These are phyloP conservation scores for Periconia sp. DNA, from an alignment of 2,329 filamentous ascomycete species.

Conservation along the genomic window DNA sequence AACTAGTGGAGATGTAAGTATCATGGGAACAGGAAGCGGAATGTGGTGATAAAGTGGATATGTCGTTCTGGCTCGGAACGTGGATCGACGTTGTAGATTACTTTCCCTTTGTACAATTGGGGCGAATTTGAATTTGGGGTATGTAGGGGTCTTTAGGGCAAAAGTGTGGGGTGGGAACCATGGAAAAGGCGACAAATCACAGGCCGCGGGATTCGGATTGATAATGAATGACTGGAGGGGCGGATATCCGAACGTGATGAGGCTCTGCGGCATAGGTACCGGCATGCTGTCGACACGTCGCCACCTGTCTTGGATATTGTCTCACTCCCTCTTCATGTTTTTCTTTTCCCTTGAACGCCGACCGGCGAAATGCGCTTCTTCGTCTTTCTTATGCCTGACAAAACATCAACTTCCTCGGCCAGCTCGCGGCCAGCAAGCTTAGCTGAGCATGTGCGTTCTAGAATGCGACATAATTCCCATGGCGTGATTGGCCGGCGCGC, in stretches of 20 bases:
- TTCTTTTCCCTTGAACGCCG: background rate
- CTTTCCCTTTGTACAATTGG: no score
- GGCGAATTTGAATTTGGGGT: no score
- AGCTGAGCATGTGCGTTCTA: conserved; percentile 18
- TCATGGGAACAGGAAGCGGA: no score
- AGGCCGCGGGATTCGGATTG: conserved; percentile 14
- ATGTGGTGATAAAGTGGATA: background rate
- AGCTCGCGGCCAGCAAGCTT: conserved; percentile 6
- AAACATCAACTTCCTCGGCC: background rate
- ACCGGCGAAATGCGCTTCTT: background rate
- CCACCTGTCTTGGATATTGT: background rate
- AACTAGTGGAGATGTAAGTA: no score
- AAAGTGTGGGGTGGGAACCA: no score
- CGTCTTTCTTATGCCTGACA: background rate
- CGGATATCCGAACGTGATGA: conserved; percentile 3
- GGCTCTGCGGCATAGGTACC: conserved; percentile 3
- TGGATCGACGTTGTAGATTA: no score
- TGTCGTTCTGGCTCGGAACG: no score
- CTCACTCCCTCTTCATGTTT: background rate
- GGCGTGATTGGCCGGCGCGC: conserved; percentile 10
- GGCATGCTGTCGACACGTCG: background rate
- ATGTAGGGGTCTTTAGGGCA: no score
- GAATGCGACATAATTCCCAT: conserved; percentile 3
- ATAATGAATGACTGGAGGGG: conserved; percentile 12
- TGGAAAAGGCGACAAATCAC: conserved; percentile 16